Evolutionary conservation across 169 alveolate genomes (phyloP), one percentile per base, ranked within the genome.

Genomic region (Plasmodium billcollinsi): DNA sequence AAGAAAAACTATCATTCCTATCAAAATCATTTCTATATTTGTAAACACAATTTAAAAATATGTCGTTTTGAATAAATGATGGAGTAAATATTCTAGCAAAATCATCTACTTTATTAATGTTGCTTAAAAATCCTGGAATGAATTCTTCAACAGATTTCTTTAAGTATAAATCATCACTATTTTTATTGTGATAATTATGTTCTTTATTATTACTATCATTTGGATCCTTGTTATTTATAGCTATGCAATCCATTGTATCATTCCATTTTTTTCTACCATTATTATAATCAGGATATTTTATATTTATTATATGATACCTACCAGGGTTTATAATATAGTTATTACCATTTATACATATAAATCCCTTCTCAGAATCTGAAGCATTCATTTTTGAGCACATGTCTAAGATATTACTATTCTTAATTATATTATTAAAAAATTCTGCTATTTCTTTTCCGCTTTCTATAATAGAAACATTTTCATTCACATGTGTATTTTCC

Each of bases 321-420:
- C 66, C 52, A 20, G 89, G 89, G 11, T 78, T 78, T 18, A 78
- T 65, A 66, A 65, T 65, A 56, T 65, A 78, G 24, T 78, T 65
- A 43, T 66, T 78, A 3, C 76, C 76, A n/a, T 66, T 65, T 47
- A 69, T 7, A 71, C 8, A 78, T 66, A 50, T 14, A 58, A 24
- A 26, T n/a, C 43, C 33, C 11, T 47, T 78, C 52, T 78, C 89
- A 24, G 9, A n/a, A 49, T 65, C 65, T 45, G 21, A 39, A 3
- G 26, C 11, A 47, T 45, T 74, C 33, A 39, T 39, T n/a, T 18
- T 21, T 24, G 21, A 45, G 1, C 65, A 50, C 21, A n/a, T 71
- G 2, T 18, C 9, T 56, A 56, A 8, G 6, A 56, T 56, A 56
- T 39, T 39, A 39, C 47, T 39, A 39, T 39, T 39, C 9, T 39